Evolutionary conservation across 2,329 filamentous ascomycete genomes (phyloP).

Genomic region (Arthrobotrys megalospora): DNA sequence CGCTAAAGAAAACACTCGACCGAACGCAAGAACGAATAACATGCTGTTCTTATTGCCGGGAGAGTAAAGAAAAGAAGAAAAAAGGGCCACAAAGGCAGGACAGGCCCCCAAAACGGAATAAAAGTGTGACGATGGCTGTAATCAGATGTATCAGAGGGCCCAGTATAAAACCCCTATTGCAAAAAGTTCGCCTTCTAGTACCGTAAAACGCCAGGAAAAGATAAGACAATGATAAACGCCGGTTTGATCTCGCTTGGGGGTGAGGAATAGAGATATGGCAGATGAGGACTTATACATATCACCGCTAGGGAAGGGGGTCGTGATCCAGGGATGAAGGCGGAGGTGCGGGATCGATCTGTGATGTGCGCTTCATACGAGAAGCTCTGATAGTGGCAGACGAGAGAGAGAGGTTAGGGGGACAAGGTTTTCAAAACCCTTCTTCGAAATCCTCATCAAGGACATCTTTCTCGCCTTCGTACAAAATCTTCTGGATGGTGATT

Average conservation of each 20-base stretch:
- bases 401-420: not conserved
- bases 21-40: constrained; percentile 31
- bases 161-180: constrained; percentile 9
- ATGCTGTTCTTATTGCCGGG: constrained; percentile 27
- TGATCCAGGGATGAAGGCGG: not conserved
- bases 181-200: constrained; percentile 4
- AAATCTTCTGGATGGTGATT: constrained; percentile 56
- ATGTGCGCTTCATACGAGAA: not conserved
- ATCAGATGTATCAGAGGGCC: not conserved
- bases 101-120: not conserved
- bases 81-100: not conserved
- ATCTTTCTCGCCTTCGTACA: constrained; percentile 52
- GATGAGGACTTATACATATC: not conserved
- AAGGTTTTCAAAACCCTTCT: constrained; percentile 4
- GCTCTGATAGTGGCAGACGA: not conserved
- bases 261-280: not conserved
- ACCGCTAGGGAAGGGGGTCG: not conserved
- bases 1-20: constrained; percentile 39
- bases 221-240: not conserved
- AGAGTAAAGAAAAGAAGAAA: constrained; percentile 6
- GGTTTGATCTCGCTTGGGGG: not conserved
- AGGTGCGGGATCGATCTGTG: not conserved
- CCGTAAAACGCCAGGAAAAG: not conserved
- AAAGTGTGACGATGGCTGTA: constrained; percentile 10
- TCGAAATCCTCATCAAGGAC: constrained; percentile 46